phyloP scores from a whole-genome alignment of 805 yeast genomes.

The Myxozyma nipponensis region DNA sequence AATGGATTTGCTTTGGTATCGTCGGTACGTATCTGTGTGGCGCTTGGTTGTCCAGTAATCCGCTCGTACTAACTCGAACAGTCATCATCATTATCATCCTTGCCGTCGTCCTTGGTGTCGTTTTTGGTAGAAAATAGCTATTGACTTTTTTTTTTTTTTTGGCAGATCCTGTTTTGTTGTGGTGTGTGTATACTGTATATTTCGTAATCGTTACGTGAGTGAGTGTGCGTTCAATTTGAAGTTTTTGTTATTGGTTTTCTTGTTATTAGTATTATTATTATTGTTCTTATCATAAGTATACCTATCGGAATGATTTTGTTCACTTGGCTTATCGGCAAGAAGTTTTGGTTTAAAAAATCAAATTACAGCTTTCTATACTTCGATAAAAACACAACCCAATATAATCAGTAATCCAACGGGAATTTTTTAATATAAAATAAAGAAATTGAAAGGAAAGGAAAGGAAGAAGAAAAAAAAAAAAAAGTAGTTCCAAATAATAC shows the following conservation, averaged over 20 bases:
- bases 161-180: conserved; percentile 1
- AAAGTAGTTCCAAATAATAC: background rate
- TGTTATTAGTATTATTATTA: too few species aligned
- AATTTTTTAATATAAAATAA: too few species aligned
- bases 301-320: too few species aligned
- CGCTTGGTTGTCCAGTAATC: too few species aligned
- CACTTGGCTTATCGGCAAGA: too few species aligned
- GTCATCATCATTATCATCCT: conserved; percentile 48
- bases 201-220: background rate
- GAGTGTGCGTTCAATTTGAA: background rate
- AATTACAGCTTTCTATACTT: too few species aligned
- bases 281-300: too few species aligned
- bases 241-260: background rate
- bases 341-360: too few species aligned
- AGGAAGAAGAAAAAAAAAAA: background rate
- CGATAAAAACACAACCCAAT: too few species aligned
- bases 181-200: background rate
- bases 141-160: background rate
- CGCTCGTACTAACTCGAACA: too few species aligned
- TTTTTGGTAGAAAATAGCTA: conserved; percentile 46
- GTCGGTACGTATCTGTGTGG: conserved; percentile 28
- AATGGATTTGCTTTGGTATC: conserved; percentile 76
- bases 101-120: conserved; percentile 61
- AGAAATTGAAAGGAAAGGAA: background rate
- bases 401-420: too few species aligned